phyloP scores from a whole-genome alignment of 129 eudicot genomes.

The Flaveria robusta region DNA sequence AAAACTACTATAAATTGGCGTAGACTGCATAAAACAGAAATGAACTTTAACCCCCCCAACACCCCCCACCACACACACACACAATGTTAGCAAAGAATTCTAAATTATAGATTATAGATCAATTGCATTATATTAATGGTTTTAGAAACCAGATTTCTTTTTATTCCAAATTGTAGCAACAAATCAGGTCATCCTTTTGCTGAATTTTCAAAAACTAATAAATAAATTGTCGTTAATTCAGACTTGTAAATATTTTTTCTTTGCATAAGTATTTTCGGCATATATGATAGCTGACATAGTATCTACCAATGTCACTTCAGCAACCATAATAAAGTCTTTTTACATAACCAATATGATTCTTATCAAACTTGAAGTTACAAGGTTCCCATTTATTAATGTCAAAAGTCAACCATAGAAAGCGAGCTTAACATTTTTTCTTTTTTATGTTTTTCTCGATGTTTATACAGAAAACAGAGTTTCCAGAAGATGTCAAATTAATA shows the following conservation, averaged over 20 bases:
- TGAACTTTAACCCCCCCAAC: no score
- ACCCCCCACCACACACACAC: no score
- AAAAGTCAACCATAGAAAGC: background rate
- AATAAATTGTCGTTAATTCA: no score
- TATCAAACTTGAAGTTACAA: background rate
- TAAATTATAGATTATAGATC: background rate
- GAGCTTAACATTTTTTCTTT: conserved; percentile 2
- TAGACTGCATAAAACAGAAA: background rate
- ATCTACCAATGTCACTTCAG: no score
- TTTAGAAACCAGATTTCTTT: background rate
- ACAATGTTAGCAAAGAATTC: no score
- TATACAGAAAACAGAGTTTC: conserved; percentile 34
- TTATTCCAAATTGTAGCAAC: no score
- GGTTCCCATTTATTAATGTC: background rate
- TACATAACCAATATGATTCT: background rate
- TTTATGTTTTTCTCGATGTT: background rate
- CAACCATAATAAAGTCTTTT: no score
- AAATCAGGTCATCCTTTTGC: no score
- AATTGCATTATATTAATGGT: background rate
- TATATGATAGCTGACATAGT: no score
- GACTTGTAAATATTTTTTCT: no score
- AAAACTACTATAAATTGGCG: background rate
- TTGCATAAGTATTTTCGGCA: background rate
- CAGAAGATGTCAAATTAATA: conserved; percentile 33
- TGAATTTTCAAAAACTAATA: no score